Conservation (phyloP, 2,329 filamentous ascomycete species). For the Hypoxylon sp. region DNA sequence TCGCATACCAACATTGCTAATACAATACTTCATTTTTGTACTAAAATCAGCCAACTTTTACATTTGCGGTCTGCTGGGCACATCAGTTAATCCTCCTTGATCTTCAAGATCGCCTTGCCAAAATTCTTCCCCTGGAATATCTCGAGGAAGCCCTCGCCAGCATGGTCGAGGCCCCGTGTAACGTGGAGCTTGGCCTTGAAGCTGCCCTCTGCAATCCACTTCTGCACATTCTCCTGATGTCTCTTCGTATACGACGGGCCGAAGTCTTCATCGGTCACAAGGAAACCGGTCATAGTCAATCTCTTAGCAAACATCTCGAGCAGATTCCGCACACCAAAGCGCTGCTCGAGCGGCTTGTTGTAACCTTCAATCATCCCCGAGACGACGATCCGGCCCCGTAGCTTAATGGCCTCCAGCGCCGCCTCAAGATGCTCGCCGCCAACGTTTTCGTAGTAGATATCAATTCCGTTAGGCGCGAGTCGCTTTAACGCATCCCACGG, state of each 20-base stretch:
- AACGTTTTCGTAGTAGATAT: slow-evolving; percentile 75
- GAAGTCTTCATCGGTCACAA: slow-evolving; percentile 74
- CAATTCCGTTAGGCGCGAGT: slow-evolving; percentile 67
- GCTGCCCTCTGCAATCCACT: slow-evolving; percentile 78
- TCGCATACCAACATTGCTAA: too few species aligned
- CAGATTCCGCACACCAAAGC: slow-evolving; percentile 57
- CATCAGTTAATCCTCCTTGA: slow-evolving; percentile 55
- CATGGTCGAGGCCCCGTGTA: slow-evolving; percentile 64
- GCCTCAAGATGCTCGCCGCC: slow-evolving; percentile 79
- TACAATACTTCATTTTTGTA: too few species aligned
- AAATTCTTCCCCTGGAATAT: slow-evolving; percentile 78
- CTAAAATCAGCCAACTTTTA: not conserved
- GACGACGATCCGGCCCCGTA: slow-evolving; percentile 75
- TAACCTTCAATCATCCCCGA: slow-evolving; percentile 80
- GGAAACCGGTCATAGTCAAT: slow-evolving; percentile 76
- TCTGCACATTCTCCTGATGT: slow-evolving; percentile 68
- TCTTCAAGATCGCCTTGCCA: slow-evolving; percentile 71
- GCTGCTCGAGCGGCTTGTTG: slow-evolving; percentile 69
- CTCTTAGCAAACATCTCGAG: slow-evolving; percentile 56
- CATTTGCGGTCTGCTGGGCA: not conserved
- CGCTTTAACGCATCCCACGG: slow-evolving; percentile 66
- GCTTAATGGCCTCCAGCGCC: slow-evolving; percentile 73
- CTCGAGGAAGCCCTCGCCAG: slow-evolving; percentile 74
- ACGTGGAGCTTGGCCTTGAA: slow-evolving; percentile 69
- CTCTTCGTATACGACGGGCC: slow-evolving; percentile 62